phyloP scores from a whole-genome alignment of 805 yeast species.

The Sugiyamaella valdiviana region DNA sequence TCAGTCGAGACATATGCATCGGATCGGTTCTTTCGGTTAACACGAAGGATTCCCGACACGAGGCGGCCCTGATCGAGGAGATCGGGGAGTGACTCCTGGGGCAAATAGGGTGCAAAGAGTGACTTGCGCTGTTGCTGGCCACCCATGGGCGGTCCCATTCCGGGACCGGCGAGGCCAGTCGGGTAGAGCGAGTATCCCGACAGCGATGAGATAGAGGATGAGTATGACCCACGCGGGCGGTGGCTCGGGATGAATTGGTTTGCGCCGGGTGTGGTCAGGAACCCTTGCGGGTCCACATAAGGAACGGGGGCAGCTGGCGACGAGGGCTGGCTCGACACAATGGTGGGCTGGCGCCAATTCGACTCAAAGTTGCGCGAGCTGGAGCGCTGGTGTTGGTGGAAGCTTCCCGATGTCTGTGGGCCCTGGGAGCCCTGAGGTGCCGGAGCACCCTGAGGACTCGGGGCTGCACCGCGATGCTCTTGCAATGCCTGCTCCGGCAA shows the following conservation, averaged over 20 bases:
- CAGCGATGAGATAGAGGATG: conserved; percentile 45
- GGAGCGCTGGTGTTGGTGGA: conserved; percentile 43
- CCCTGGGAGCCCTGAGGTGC: no score
- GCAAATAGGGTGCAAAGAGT: conserved; percentile 90
- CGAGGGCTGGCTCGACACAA: conserved; percentile 5
- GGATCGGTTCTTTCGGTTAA: conserved; percentile 91
- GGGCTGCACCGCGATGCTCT: conserved; percentile 14
- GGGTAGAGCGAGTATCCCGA: conserved; percentile 24
- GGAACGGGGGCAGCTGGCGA: neutral
- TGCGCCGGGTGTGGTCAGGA: conserved; percentile 4
- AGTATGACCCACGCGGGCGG: conserved; percentile 62
- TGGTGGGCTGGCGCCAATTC: conserved; percentile 22
- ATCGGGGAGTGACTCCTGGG: conserved; percentile 88
- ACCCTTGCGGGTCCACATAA: neutral
- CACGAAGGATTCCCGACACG: conserved; percentile 88
- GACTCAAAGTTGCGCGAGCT: conserved; percentile 26
- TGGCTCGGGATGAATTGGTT: conserved; percentile 69
- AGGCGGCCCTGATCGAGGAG: conserved; percentile 82
- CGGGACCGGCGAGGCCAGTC: conserved; percentile 10
- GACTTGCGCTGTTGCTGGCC: conserved; percentile 43
- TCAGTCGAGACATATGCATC: conserved; percentile 99
- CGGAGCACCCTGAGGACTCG: no score
- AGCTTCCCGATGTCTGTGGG: conserved; percentile 3
- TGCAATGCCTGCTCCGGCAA: conserved; percentile 20
- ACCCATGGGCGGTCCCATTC: conserved; percentile 28